Evolutionary conservation across 306 rosid genomes (phyloP), one percentile per base, ranked within the genome.

Genomic region (Cyamopsis tetragonoloba): DNA sequence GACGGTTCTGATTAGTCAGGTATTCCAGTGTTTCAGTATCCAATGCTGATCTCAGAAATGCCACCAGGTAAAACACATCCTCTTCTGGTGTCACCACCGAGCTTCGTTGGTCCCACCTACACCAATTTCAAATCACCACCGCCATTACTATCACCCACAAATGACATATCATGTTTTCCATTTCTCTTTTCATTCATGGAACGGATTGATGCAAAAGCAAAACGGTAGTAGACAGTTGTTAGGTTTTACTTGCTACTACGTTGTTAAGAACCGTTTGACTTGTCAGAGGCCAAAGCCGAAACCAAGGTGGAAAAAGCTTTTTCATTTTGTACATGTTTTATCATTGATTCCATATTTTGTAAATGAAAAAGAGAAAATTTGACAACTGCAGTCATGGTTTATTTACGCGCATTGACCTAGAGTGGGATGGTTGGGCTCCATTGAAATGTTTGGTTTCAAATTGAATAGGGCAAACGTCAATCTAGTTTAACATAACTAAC

Each of bases 31-130:
- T 48, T 56, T 84, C 86, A 11, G 43, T 49, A 64, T 90, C 96
- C 80, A 90, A 56, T 12, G 97, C 96, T 20, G 97, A 90, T 71
- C 97, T 83, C 47, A 93, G 80, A 81, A 93, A 80, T 1, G 90
- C 99, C 83, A 93, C 99, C 22, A 93, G 77, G 81, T 93, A 93
- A 80, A 93, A 93, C 59, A 93, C 84, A 0, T 88, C 92, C 69
- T 90, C 99, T 3, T 85, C 95, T 9, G 90, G 89, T 5, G 81
- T 90, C 86, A 90, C 96, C 70, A 58, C 95, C 54, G 99, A 90
- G 82, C 83, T 93, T 83, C 89, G 60, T 22, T 78, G 74, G 86
- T 88, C 95, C 97, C 99, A 93, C 83, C 99, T 90, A 26, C 61
- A 55, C 59, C 19, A 66, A 13, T 28, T 30, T 20, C 43, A 28